These are phyloP conservation scores for Calvatia gigantea DNA, from an alignment of 768 basidiomycete species.

Conservation along the genomic window DNA sequence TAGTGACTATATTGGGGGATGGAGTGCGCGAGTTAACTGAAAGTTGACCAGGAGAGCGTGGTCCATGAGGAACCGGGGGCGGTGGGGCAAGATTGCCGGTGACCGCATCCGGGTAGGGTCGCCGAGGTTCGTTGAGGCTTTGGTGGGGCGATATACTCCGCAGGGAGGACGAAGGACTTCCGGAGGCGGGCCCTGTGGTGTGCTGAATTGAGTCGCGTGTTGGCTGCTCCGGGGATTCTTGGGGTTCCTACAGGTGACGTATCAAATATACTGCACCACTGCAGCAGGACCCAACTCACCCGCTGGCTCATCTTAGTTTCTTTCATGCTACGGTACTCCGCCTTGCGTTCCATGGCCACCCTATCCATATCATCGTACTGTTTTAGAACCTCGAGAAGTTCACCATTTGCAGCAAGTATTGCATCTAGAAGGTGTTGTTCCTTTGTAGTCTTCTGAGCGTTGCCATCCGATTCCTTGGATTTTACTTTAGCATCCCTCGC, in stretches of 20 bases:
- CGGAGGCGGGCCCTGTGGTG: slow-evolving; percentile 35
- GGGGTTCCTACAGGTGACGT: slow-evolving; percentile 23
- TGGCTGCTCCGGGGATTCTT: slow-evolving; percentile 35
- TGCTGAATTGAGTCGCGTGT: slow-evolving; percentile 21
- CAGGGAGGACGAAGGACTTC: slow-evolving; percentile 39
- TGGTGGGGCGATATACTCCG: slow-evolving; percentile 28
- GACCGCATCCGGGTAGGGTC: slow-evolving; percentile 17
- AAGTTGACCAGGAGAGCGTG: slow-evolving; percentile 54
- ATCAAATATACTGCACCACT: not conserved
- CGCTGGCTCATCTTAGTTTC: slow-evolving; percentile 64
- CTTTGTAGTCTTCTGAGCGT: slow-evolving; percentile 42
- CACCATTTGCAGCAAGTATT: slow-evolving; percentile 71
- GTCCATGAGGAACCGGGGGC: slow-evolving; percentile 66
- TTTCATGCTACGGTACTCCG: slow-evolving; percentile 66
- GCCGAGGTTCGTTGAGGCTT: slow-evolving; percentile 15
- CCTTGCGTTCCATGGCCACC: slow-evolving; percentile 59
- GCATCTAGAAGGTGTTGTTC: slow-evolving; percentile 77
- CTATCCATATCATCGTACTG: slow-evolving; percentile 78
- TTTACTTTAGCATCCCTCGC: slow-evolving; percentile 33
- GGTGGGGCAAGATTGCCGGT: slow-evolving; percentile 53
- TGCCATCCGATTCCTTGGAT: slow-evolving; percentile 16
- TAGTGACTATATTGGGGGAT: slow-evolving; percentile 51
- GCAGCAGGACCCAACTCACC: slow-evolving; percentile 37
- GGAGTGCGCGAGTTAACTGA: slow-evolving; percentile 60
- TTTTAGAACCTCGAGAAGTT: slow-evolving; percentile 61